Evolutionary conservation across 2,329 filamentous ascomycete species (phyloP), one percentile per base, ranked within the genome.

Genomic region (Nannizziopsis barbatae): DNA sequence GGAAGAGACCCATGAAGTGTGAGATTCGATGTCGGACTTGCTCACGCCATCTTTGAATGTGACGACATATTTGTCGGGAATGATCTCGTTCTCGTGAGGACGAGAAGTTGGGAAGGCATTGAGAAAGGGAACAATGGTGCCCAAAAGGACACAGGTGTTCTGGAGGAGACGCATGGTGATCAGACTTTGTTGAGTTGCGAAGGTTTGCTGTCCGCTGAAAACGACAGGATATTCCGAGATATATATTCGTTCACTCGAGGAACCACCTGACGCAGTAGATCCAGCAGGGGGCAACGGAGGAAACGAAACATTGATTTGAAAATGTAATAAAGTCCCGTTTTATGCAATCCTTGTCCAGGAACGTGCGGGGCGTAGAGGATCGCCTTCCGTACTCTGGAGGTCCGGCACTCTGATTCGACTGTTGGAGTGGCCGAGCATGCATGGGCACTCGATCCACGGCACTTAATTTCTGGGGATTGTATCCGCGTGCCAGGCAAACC

Each of bases 11-110:
- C 92, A 98, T 65, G 69, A 78, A 68, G 95, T 89, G 71, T 98
- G 92, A 63, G 81, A 75, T 45, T 75, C 71, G 49, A 85, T 86
- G 55, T 78, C 73, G 42, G 75, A 72, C 50, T 83, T 74, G 62
- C 80, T 79, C 57, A 98, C 86, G 68, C 96, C 87, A 70, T 94
- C 85, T 82, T 98, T 98, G 80, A 98, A 95, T 69, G 95, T 89
- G 73, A 98, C 77, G 68, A 98, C 95, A 75, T 98, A 98, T 53
- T 84, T 87, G 75, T 95, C 85, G 54, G 88, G 85, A 52, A 98
- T 47, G 18, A 47, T 47, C 14, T 17, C 36, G 22, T 42, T 47
- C n/a, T 11, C 38, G 2, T 30, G 20, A 8, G 45, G 45, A 2
- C 18, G 30, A 14, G 30, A 47, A 17, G 12, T n/a, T 7, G 45